Conservation (phyloP, 2,329 filamentous ascomycete species). For the Penicillium sp. region DNA sequence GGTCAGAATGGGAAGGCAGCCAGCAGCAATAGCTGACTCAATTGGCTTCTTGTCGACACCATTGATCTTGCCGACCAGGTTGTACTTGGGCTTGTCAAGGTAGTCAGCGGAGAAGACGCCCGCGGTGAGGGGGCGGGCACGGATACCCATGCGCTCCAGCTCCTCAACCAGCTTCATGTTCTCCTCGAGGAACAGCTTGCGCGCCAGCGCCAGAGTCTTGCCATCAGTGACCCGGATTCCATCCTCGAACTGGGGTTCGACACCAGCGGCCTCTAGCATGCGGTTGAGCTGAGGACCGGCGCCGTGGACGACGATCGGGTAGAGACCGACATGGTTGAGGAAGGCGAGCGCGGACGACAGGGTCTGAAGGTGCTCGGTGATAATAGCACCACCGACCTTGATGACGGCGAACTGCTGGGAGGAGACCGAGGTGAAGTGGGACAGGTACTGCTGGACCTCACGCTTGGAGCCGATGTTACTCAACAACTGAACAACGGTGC, state of each 20-base stretch:
- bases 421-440: slow-evolving; percentile 93
- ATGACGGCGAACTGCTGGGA: slow-evolving; percentile 98
- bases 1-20: slow-evolving; percentile 87
- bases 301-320: slow-evolving; percentile 92
- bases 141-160: slow-evolving; percentile 82
- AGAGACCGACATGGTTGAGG: slow-evolving; percentile 89
- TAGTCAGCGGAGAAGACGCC: slow-evolving; percentile 93
- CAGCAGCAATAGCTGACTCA: slow-evolving; percentile 82
- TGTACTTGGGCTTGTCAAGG: slow-evolving; percentile 92
- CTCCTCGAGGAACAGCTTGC: slow-evolving; percentile 91
- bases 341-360: slow-evolving; percentile 85
- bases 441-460: slow-evolving; percentile 95
- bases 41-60: slow-evolving; percentile 86
- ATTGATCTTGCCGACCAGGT: slow-evolving; percentile 92
- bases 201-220: slow-evolving; percentile 85
- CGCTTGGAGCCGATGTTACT: slow-evolving; percentile 95
- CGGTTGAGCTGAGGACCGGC: slow-evolving; percentile 93
- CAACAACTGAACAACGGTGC: slow-evolving; percentile 81
- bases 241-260: slow-evolving; percentile 94
- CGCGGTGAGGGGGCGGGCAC: slow-evolving; percentile 80
- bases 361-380: slow-evolving; percentile 89
- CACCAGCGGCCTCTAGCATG: slow-evolving; percentile 79
- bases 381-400: slow-evolving; percentile 93
- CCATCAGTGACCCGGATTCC: slow-evolving; percentile 93
- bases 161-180: slow-evolving; percentile 89